Percentiles rank a stretch among this genome's conserved stretches.
These are phyloP conservation scores for Protomyces arabidopsidicola DNA, from an alignment of 1,139 yeast genomes.

Conservation along the genomic window DNA sequence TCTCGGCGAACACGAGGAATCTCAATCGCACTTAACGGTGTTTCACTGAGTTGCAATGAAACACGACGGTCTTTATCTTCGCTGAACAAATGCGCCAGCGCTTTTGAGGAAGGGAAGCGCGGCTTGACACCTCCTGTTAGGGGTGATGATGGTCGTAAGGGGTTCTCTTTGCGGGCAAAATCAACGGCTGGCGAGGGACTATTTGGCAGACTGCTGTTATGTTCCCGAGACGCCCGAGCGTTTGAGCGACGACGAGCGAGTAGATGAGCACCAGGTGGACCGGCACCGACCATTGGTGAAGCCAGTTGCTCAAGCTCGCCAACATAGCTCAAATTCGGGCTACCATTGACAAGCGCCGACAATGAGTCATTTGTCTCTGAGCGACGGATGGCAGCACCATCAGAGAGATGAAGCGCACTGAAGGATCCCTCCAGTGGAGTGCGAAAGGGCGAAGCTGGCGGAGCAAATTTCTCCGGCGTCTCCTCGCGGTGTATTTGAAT, in stretches of 20 bases:
- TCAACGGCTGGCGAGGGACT: background rate
- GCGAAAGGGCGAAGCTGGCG: background rate
- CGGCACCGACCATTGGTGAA: conserved; percentile 36
- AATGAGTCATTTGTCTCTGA: conserved; percentile 12
- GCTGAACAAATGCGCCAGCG: background rate
- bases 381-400: background rate
- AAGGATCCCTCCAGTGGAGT: background rate
- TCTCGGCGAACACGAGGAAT: background rate
- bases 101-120: background rate
- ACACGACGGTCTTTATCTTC: background rate
- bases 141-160: background rate
- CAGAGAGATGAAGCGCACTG: background rate
- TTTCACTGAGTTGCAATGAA: background rate
- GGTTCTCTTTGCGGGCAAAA: background rate
- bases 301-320: conserved; percentile 38
- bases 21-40: background rate
- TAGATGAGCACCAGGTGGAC: background rate
- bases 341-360: conserved; percentile 1
- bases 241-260: background rate
- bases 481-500: background rate
- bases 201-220: background rate
- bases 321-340: conserved; percentile 4
- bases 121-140: background rate
- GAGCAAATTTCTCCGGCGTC: background rate
- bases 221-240: background rate